Evolutionary conservation across 2,329 filamentous ascomycete species (phyloP), one percentile per base, ranked within the genome.

Genomic region (Neonectria ditissima): DNA sequence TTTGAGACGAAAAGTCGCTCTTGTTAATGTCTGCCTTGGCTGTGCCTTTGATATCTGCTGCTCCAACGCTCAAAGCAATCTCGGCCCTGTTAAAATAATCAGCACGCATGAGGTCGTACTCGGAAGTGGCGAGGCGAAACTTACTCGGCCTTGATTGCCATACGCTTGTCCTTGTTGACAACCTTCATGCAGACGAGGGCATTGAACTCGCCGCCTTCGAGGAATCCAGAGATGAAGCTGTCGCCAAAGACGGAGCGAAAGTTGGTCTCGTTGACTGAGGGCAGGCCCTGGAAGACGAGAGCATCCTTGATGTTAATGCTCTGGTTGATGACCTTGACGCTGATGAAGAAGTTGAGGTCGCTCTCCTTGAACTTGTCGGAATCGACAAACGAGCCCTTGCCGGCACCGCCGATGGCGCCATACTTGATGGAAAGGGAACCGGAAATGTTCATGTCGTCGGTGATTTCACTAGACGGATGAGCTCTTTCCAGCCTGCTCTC

Each of bases 171-270:
- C 0, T 41, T 26, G 2, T 69, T 30, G 1, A 53, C 26, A 9
- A 39, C 28, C 2, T 37, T 44, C 13, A 69, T 58, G 5, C 56
- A 62, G 1, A 69, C 51, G 6, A 66, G 22, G 0, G 43, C 39
- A 3, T 14, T 56, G 14, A 69, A 55, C 1, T 61, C 26, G 0
- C 66, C 64, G 2, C 67, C 67, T 0, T 54, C 18, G 4, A 67
- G 24, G 2, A 67, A 69, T 0, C 66, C 63, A 4, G 63, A 65
- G 34, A 63, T 63, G 20, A 58, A 63, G 22, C 50, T 37, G 24
- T 65, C 51, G 1, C 66, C 67, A 20, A 44, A 69, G 0, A 41
- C 26, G 0, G 57, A 32, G 3, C 24, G 34, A 22, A 69, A 67
- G 1, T 54, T 24, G 1, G n/a, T 16, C 0, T 16, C 20, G 7